Percentiles rank a stretch among this genome's conserved stretches.
These are phyloP conservation scores for Colletotrichum sp. DNA, from an alignment of 2,329 filamentous ascomycete species.

Conservation along the genomic window DNA sequence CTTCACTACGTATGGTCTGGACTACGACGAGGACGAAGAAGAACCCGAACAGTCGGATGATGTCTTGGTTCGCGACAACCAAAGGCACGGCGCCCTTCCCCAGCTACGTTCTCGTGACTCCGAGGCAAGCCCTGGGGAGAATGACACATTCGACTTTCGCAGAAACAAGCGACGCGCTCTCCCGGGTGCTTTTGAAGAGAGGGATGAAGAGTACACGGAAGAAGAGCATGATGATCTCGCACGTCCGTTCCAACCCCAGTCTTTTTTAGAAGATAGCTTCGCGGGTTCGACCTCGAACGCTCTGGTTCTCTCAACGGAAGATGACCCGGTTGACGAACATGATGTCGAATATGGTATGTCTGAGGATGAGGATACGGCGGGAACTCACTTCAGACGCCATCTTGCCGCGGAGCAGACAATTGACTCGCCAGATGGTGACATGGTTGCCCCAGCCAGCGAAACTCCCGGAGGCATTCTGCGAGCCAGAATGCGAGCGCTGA, in stretches of 20 bases:
- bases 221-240: conserved; percentile 45
- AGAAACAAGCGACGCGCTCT: conserved; percentile 53
- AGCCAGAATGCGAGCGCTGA: conserved; percentile 68
- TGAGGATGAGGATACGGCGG: conserved; percentile 76
- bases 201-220: conserved; percentile 53
- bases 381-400: conserved; percentile 76
- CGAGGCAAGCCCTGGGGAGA: conserved; percentile 41
- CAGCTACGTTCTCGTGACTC: conserved; percentile 33
- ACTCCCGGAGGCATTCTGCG: conserved; percentile 68
- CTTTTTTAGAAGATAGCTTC: conserved; percentile 95
- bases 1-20: conserved; percentile 93
- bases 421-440: conserved; percentile 56
- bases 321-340: conserved; percentile 60
- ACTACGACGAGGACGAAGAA: conserved; percentile 76
- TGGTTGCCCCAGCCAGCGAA: conserved; percentile 48
- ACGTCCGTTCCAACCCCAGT: conserved; percentile 54
- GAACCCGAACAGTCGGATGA: conserved; percentile 44
- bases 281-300: conserved; percentile 76
- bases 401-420: conserved; percentile 74
- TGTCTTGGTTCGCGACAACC: background rate
- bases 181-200: conserved; percentile 82
- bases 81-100: background rate
- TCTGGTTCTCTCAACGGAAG: conserved; percentile 64
- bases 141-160: conserved; percentile 65
- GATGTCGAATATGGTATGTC: conserved; percentile 80